Conservation (phyloP, 2,329 filamentous ascomycete species). For the Fusarium concolor region DNA sequence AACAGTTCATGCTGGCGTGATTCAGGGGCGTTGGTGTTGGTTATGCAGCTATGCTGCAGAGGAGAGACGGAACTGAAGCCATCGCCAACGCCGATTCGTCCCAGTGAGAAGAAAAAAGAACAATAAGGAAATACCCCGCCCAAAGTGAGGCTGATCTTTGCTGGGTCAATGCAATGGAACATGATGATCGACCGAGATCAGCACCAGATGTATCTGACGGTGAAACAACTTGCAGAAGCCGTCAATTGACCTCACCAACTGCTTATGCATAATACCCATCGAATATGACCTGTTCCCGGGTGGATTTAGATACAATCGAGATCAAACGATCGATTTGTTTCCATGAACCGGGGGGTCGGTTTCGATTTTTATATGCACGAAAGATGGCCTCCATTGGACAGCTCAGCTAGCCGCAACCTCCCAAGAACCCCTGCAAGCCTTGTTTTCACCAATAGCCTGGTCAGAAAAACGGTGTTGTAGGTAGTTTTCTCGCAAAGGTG, state of each 20-base stretch:
- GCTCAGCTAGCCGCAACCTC: not conserved
- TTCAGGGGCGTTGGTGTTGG: not conserved
- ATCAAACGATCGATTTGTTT: too few relatives aligned
- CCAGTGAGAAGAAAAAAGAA: not conserved
- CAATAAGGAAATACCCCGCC: not conserved
- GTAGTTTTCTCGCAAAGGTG: slow-evolving; percentile 6
- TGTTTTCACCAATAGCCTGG: slow-evolving; percentile 16
- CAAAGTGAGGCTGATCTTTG: not conserved
- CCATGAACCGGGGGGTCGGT: slow-evolving; percentile 1
- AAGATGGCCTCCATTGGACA: not conserved
- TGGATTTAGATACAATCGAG: not conserved
- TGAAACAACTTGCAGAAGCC: not conserved
- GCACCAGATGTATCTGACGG: not conserved
- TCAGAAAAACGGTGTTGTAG: not conserved
- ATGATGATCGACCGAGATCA: slow-evolving; percentile 2
- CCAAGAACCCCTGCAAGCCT: slow-evolving; percentile 20
- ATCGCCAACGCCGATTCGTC: slow-evolving; percentile 2
- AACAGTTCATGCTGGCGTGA: not conserved
- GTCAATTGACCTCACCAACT: not conserved
- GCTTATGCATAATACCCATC: not conserved
- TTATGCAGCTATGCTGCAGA: too few relatives aligned
- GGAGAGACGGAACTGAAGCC: not conserved
- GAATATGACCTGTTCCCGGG: slow-evolving; percentile 13
- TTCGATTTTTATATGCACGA: slow-evolving; percentile 20
- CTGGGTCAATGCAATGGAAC: not conserved